Base-by-base conservation (phyloP, 805 yeast genomes). In the Kodamaea restingae region DNA sequence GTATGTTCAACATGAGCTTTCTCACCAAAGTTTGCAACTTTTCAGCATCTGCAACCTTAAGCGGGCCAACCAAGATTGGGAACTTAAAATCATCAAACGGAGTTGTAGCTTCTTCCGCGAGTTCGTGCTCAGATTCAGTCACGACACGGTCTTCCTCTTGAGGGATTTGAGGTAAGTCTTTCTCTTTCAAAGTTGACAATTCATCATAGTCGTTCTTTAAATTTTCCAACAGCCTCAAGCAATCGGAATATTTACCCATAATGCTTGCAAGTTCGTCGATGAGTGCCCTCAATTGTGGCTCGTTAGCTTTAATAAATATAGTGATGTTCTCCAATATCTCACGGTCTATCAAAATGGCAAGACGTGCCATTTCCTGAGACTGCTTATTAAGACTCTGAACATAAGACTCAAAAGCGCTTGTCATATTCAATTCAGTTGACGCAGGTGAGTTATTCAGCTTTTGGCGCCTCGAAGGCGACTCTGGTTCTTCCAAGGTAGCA, bases 321-420 rank as follows among this genome's bases (percentile, higher is more conserved):
- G 68, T 61, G n/a, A 68, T 45, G 3, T 51, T 48, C 24, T 58
- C 63, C 40, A 68, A 48, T 2, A 67, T 60, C 17, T 53, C 53
- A 14, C 54, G 45, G 39, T 69, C 73, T 17, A 69, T 62, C 2
- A 50, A 50, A 1, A 61, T 47, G 3, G 71, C 65, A 27, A 64
- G 49, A 3, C 39, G 44, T 18, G 51, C 44, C 32, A 60, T 46
- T 2, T 45, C 36, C 15, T 48, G 47, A 6, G 65, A 46, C 36
- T 65, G 67, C 5, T 44, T 36, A 8, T 48, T 27, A 18, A 60
- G 37, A n/a, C 48, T 52, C 7, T 46, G 32, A 27, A 56, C 43
- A 39, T 52, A 57, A 20, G 29, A 27, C 28, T 50, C 44, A 30
- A 40, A 46, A 2, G 50, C 42, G 6, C 41, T 17, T 7, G 38